phyloP scores from a whole-genome alignment of 441 rosid genomes.

The Brassica balearica region DNA sequence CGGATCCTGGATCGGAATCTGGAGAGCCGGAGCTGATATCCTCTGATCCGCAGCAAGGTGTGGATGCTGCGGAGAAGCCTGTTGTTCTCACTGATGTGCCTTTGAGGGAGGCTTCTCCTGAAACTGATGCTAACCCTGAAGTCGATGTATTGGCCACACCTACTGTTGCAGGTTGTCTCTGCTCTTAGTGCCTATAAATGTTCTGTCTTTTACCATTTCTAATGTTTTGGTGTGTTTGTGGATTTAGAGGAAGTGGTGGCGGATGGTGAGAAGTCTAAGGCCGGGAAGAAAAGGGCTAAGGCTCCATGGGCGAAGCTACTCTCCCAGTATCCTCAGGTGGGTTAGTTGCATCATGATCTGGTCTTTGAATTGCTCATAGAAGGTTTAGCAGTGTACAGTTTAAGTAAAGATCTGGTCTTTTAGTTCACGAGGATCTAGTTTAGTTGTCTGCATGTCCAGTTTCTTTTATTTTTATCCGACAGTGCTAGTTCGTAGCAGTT shows the following conservation, averaged over 20 bases:
- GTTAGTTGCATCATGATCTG: too few species aligned
- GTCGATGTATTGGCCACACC: slow-evolving; percentile 59
- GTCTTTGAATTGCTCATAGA: background rate
- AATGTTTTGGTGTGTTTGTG: slow-evolving; percentile 10
- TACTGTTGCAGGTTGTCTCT: slow-evolving; percentile 47
- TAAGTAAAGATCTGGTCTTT: slow-evolving; percentile 28
- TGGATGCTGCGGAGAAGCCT: slow-evolving; percentile 52
- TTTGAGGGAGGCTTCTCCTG: slow-evolving; percentile 55
- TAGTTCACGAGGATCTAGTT: background rate
- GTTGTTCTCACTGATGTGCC: slow-evolving; percentile 48
- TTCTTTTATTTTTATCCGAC: slow-evolving; percentile 22
- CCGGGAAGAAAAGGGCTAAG: slow-evolving; percentile 45
- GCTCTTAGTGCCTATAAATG: too few species aligned
- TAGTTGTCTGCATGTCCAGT: slow-evolving; percentile 32
- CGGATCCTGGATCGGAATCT: slow-evolving; percentile 65
- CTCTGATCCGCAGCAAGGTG: slow-evolving; percentile 67
- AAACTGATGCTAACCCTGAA: slow-evolving; percentile 56
- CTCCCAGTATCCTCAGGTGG: slow-evolving; percentile 6
- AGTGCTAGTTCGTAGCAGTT: background rate
- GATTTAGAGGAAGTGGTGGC: slow-evolving; percentile 43
- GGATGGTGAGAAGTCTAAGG: slow-evolving; percentile 64
- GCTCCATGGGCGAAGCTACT: slow-evolving; percentile 14
- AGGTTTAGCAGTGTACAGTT: slow-evolving; percentile 9
- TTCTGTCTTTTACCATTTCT: background rate
- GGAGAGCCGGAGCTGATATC: slow-evolving; percentile 62